These are phyloP conservation scores for Neofusicoccum ribis DNA, from an alignment of 2,329 filamentous ascomycete species.

Conservation along the genomic window DNA sequence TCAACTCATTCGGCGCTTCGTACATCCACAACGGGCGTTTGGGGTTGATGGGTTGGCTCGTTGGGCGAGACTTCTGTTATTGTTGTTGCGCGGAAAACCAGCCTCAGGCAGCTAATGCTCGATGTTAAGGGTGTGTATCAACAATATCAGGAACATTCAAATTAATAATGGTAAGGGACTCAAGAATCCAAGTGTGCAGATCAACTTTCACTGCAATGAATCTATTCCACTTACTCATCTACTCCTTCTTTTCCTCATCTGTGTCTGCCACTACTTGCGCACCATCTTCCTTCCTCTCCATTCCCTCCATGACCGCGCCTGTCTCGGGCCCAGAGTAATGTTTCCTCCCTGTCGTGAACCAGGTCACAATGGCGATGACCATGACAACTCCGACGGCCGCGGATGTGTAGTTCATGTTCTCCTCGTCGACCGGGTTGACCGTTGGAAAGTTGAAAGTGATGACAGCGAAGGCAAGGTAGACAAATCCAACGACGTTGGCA, in stretches of 20 bases:
- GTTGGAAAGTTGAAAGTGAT: conserved; percentile 60
- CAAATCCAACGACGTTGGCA: conserved; percentile 52
- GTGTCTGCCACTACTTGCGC: not conserved
- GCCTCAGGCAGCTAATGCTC: no score
- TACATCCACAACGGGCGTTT: no score
- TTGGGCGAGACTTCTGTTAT: no score
- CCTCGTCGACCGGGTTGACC: conserved; percentile 50
- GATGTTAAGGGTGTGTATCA: no score
- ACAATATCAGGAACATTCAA: no score
- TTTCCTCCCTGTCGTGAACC: conserved; percentile 53
- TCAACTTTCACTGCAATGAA: no score
- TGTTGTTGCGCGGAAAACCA: no score
- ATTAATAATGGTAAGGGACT: no score
- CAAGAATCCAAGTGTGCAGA: no score
- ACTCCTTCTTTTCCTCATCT: not conserved
- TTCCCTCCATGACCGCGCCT: not conserved
- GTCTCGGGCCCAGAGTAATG: conserved; percentile 51
- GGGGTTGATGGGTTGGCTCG: no score
- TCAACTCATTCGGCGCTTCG: no score
- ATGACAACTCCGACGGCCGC: conserved; percentile 58
- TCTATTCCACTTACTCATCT: no score
- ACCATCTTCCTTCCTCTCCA: not conserved
- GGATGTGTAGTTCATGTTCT: conserved; percentile 61
- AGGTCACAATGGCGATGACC: conserved; percentile 52
- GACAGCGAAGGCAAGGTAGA: conserved; percentile 55